A percentile compares a stretch with the other conserved stretches of the same genome.
Conservation (phyloP, 768 basidiomycete genomes). For the Phaeotremella skinneri region DNA sequence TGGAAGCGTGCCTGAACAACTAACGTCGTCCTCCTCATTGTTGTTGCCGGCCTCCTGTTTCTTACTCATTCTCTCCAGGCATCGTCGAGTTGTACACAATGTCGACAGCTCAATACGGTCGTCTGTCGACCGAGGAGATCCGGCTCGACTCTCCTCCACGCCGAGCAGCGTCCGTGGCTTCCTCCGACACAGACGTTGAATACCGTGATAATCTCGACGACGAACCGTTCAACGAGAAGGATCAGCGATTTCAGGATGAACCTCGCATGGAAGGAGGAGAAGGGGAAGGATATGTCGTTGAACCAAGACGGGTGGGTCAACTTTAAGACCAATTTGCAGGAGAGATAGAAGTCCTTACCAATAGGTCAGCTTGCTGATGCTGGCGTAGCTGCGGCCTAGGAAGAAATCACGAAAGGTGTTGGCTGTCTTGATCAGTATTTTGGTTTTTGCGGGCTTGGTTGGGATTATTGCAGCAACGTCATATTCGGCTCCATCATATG, state of each 20-base stretch:
- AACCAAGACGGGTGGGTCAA: slow-evolving; percentile 36
- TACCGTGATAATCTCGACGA: slow-evolving; percentile 42
- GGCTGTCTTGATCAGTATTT: slow-evolving; percentile 61
- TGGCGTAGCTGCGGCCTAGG: slow-evolving; percentile 25
- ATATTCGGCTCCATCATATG: slow-evolving; percentile 61
- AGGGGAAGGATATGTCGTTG: slow-evolving; percentile 32
- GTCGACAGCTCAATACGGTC: slow-evolving; percentile 17
- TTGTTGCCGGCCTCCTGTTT: background rate
- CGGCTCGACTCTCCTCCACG: slow-evolving; percentile 6
- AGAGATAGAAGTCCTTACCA: background rate
- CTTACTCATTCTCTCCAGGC: background rate
- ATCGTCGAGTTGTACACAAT: slow-evolving; percentile 5
- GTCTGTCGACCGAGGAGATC: slow-evolving; percentile 7
- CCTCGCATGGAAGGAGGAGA: slow-evolving; percentile 26
- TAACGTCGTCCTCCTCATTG: no score
- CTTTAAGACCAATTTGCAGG: background rate
- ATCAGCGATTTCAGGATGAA: slow-evolving; percentile 44
- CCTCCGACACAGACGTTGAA: slow-evolving; percentile 35
- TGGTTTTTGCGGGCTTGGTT: slow-evolving; percentile 65
- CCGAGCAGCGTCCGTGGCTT: slow-evolving; percentile 14
- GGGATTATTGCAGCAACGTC: slow-evolving; percentile 74
- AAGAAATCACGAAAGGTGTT: slow-evolving; percentile 58
- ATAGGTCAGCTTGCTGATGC: slow-evolving; percentile 12
- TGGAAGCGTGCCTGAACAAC: no score
- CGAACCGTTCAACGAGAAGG: slow-evolving; percentile 42